phyloP scores from a whole-genome alignment of 1,284 basidiomycete genomes.

The Sanghuangporus sanghuang region DNA sequence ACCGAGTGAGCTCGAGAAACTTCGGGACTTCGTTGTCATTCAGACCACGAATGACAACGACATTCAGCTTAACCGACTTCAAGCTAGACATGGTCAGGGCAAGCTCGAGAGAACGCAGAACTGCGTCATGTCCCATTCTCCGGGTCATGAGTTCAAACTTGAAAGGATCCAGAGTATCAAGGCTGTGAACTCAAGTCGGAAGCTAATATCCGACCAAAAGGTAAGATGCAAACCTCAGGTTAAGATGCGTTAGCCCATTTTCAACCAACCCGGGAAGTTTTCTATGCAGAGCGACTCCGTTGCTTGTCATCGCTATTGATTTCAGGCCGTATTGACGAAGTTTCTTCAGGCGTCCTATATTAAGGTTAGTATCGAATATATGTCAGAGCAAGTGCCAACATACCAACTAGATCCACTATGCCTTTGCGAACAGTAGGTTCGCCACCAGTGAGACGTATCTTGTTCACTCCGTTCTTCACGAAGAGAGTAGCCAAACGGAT shows the following conservation, averaged over 20 bases:
- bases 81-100: constrained; percentile 50
- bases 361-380: not conserved
- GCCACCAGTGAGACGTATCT: constrained; percentile 85
- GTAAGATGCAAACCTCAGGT: constrained; percentile 53
- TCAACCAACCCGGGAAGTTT: constrained; percentile 62
- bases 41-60: constrained; percentile 75
- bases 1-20: constrained; percentile 72
- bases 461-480: constrained; percentile 77
- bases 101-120: constrained; percentile 61
- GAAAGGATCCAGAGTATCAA: constrained; percentile 84
- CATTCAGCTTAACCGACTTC: constrained; percentile 73
- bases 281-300: constrained; percentile 74
- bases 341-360: constrained; percentile 47
- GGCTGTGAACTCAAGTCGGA: constrained; percentile 63
- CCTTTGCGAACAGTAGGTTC: constrained; percentile 84
- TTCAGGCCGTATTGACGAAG: constrained; percentile 57
- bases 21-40: constrained; percentile 77
- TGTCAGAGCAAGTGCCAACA: constrained; percentile 21
- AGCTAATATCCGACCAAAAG: constrained; percentile 1
- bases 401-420: constrained; percentile 69
- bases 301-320: constrained; percentile 84
- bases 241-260: constrained; percentile 78
- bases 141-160: constrained; percentile 87
- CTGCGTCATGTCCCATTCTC: constrained; percentile 68
- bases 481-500: constrained; percentile 73